Base-by-base conservation (phyloP, 106 monocot species). In the Dioscorea zingiberensis region DNA sequence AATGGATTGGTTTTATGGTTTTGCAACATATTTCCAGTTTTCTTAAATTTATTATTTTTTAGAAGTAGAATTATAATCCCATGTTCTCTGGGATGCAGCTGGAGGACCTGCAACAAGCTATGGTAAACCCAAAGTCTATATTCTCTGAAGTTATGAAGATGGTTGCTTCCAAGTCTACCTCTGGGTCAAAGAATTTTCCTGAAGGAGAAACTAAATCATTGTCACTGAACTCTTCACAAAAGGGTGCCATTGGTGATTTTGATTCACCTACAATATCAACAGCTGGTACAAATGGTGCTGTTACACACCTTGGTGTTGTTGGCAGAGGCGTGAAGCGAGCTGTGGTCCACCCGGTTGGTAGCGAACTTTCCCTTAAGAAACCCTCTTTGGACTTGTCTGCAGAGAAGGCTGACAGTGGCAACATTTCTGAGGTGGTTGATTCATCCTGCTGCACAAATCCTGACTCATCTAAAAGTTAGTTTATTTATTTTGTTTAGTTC, bases 271-370 rank as follows among this genome's bases (percentile, higher is more conserved):
- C 83, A 22, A 11, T 79, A 14, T 81, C 91, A 18, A 78, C 80
- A 45, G 74, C 88, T 38, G 79, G 75, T 16, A 69, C 80, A 19
- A 77, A 70, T 62, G 75, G 70, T 44, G 60, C 61, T 11, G 75
- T 92, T 18, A 97, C 79, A 21, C 81, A 98, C 77, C 79, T 98
- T 55, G 97, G 97, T 55, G 88, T 98, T 4, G 88, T 98, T 21
- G 97, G 97, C 3, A 88, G 97, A 70, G 97, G 97, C 12, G 65
- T 92, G 13, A 98, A 98, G 59, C 76, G 97, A 26, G 86, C 92
- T 25, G 58, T 66, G 4, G 55, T 86, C 6, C 59, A 44, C 16
- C 85, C 88, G 10, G 71, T 79, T 15, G n/a, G 44, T 29, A 47
- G 18, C 0, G 88, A 92, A 55, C 74, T 75, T 26, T 32, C 65